These are phyloP conservation scores for Schwanniomyces etchellsii DNA, from an alignment of 1,139 yeast genomes.

Conservation along the genomic window DNA sequence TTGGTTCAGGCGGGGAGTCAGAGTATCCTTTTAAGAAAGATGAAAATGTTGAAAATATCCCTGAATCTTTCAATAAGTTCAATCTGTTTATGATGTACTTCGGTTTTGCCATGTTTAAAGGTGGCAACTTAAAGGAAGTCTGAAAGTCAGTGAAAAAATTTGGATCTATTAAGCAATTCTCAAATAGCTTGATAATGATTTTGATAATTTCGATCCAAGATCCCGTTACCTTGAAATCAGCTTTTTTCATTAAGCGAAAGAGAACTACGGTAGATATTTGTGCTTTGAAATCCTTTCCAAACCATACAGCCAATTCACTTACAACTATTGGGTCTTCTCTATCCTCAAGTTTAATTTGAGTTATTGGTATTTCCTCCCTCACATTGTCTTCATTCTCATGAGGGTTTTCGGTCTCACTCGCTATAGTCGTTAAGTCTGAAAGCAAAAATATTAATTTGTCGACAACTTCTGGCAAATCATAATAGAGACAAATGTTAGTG, in stretches of 20 bases:
- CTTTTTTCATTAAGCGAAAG: conserved; percentile 67
- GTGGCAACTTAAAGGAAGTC: conserved; percentile 41
- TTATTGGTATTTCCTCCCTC: conserved; percentile 43
- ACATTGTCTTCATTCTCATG: conserved; percentile 25
- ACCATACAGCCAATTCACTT: conserved; percentile 73
- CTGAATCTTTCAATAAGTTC: conserved; percentile 59
- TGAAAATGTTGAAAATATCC: conserved; percentile 83
- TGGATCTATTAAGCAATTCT: conserved; percentile 67
- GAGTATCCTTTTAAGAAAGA: conserved; percentile 84
- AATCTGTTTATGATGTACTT: conserved; percentile 58
- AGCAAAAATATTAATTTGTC: conserved; percentile 63
- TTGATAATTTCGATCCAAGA: conserved; percentile 62
- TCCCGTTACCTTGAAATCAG: conserved; percentile 39
- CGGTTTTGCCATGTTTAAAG: conserved; percentile 60
- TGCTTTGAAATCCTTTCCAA: conserved; percentile 89
- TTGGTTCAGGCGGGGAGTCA: conserved; percentile 86
- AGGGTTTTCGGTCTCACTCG: conserved; percentile 16
- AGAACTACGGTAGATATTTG: conserved; percentile 84
- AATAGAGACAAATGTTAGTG: conserved; percentile 67
- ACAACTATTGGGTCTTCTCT: conserved; percentile 60
- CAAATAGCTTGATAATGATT: conserved; percentile 61
- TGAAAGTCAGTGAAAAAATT: conserved; percentile 65
- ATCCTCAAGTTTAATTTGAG: conserved; percentile 44
- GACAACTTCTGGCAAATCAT: conserved; percentile 49
- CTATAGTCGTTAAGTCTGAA: conserved; percentile 57